These are phyloP conservation scores for Thelonectria blattea DNA, from an alignment of 2,329 filamentous ascomycete species.

Conservation along the genomic window DNA sequence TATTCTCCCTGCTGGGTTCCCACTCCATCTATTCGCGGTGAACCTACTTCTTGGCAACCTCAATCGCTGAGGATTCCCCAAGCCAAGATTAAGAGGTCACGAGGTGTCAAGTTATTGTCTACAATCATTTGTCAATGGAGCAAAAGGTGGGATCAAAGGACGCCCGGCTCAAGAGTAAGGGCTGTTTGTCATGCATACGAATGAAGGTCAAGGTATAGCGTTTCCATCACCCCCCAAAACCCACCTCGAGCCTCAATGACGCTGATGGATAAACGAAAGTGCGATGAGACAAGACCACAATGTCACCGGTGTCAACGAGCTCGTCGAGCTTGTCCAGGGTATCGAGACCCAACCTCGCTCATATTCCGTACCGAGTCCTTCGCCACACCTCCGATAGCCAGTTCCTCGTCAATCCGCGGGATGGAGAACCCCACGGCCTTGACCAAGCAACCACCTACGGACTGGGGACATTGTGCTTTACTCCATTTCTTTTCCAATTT, in stretches of 20 bases:
- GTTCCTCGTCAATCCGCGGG: neutral
- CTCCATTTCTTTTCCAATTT: constrained; percentile 14
- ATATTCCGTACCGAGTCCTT: constrained; percentile 6
- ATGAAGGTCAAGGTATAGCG: constrained; percentile 15
- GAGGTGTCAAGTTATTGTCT: too few relatives aligned
- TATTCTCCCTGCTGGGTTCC: neutral
- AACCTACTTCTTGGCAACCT: too few relatives aligned
- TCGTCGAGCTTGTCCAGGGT: constrained; percentile 5
- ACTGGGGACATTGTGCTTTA: constrained; percentile 8
- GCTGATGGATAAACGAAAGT: neutral
- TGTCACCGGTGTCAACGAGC: constrained; percentile 9
- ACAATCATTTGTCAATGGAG: neutral
- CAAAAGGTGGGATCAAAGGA: constrained; percentile 15
- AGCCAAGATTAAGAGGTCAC: too few relatives aligned
- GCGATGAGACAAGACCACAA: constrained; percentile 9
- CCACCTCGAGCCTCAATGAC: neutral
- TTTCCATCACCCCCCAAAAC: neutral
- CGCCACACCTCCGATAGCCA: neutral
- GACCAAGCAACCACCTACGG: constrained; percentile 3
- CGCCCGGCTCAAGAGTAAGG: constrained; percentile 15
- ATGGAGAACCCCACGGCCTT: neutral
- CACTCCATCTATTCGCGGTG: too few relatives aligned
- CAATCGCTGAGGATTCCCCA: too few relatives aligned
- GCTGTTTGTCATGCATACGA: constrained; percentile 12
- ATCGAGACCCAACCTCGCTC: constrained; percentile 4